These are phyloP conservation scores for Mucuna pruriens DNA, from an alignment of 306 rosid species.

Conservation along the genomic window DNA sequence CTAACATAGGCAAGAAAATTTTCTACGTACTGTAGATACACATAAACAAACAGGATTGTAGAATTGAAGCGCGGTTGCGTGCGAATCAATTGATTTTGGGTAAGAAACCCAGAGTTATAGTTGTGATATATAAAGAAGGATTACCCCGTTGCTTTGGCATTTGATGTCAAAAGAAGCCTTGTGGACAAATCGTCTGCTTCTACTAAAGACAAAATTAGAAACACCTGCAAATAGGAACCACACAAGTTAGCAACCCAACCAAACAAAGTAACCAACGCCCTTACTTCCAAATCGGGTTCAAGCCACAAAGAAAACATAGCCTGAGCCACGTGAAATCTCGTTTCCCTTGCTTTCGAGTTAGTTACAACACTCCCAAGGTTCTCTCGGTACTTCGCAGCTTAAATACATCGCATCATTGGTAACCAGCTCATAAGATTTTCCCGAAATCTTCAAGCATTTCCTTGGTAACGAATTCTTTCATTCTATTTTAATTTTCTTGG, in stretches of 20 bases:
- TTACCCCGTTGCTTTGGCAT: constrained; percentile 47
- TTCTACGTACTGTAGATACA: neutral
- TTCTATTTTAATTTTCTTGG: neutral
- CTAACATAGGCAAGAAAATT: neutral
- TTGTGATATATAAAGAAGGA: constrained; percentile 1
- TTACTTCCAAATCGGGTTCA: constrained; percentile 11
- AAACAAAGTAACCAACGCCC: neutral
- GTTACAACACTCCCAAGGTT: neutral
- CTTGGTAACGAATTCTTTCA: neutral
- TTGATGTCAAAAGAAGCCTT: constrained; percentile 58
- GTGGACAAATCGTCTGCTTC: constrained; percentile 51
- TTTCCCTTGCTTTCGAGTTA: neutral
- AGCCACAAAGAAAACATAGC: neutral
- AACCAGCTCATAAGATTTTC: too few species aligned
- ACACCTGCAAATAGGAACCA: constrained; percentile 56
- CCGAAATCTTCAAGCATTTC: neutral
- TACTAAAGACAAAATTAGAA: constrained; percentile 43
- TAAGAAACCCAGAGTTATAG: neutral
- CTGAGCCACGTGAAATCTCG: constrained; percentile 1
- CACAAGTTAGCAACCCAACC: constrained; percentile 26
- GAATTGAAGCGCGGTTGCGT: constrained; percentile 10
- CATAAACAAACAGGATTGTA: constrained; percentile 8
- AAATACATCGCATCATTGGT: neutral
- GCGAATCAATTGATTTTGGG: neutral
- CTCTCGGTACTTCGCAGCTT: neutral